These are phyloP conservation scores for Verticillium isaacii DNA, from an alignment of 2,329 filamentous ascomycete genomes.

Conservation along the genomic window DNA sequence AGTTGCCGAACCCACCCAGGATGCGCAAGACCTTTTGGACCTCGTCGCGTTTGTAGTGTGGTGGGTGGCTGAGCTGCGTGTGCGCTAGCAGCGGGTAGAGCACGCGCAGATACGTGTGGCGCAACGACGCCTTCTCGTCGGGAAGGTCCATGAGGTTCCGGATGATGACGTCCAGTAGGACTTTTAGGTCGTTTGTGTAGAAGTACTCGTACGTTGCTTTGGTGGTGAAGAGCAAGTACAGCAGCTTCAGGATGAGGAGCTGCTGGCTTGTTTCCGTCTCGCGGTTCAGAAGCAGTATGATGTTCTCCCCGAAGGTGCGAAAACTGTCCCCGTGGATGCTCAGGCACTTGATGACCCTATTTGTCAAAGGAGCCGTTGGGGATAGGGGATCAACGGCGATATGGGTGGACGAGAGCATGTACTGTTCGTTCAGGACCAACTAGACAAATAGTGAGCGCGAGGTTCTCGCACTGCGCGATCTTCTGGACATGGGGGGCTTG, in stretches of 20 bases:
- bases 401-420: constrained; percentile 74
- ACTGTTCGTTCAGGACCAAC: constrained; percentile 97
- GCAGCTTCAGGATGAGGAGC: constrained; percentile 89
- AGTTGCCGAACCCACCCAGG: constrained; percentile 60
- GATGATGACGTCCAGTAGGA: constrained; percentile 92
- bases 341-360: constrained; percentile 88
- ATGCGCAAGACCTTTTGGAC: constrained; percentile 71
- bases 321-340: constrained; percentile 75
- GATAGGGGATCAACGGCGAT: constrained; percentile 34
- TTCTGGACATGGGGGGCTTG: neutral
- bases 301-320: constrained; percentile 95
- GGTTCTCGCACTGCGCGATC: neutral
- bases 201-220: constrained; percentile 94
- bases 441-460: constrained; percentile 26
- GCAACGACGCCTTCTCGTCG: constrained; percentile 69
- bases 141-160: constrained; percentile 95
- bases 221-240: constrained; percentile 94
- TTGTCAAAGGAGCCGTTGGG: constrained; percentile 61
- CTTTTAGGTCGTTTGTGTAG: constrained; percentile 93
- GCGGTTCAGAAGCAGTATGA: constrained; percentile 90
- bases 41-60: constrained; percentile 88
- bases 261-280: constrained; percentile 93
- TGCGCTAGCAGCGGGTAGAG: constrained; percentile 86
- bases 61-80: constrained; percentile 81
- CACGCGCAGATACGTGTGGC: constrained; percentile 93